Evolutionary conservation across 1,284 basidiomycete species (phyloP).

Genomic region (Stygiomarasmius scandens): DNA sequence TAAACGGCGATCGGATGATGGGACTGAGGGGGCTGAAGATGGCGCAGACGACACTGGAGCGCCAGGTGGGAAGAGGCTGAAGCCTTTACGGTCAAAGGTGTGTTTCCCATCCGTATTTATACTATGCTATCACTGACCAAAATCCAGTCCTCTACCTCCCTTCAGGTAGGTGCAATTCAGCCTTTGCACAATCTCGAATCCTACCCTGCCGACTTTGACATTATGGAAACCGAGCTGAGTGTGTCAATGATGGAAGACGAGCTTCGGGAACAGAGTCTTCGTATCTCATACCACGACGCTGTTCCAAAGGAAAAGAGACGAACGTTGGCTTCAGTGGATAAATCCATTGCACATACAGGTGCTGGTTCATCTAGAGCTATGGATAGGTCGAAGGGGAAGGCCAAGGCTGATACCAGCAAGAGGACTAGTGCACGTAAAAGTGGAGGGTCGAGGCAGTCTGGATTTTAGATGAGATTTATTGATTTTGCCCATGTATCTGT

Average conservation of each 20-base stretch:
- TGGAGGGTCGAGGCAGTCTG: not conserved
- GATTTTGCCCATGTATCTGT: too few species aligned
- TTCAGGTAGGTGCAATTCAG: not conserved
- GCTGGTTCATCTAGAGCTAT: not conserved
- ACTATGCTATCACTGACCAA: not conserved
- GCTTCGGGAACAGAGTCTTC: conserved; percentile 45
- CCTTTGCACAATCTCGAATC: not conserved
- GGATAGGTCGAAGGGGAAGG: not conserved
- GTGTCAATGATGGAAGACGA: conserved; percentile 10
- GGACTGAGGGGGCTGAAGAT: conserved; percentile 8
- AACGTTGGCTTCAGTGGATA: conserved; percentile 4
- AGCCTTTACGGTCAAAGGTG: conserved; percentile 11
- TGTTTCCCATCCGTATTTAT: not conserved
- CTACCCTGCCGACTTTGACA: not conserved
- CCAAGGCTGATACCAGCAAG: not conserved
- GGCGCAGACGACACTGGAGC: conserved; percentile 17
- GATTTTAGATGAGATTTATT: not conserved
- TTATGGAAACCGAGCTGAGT: conserved; percentile 14
- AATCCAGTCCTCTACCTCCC: not conserved
- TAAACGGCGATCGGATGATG: conserved; percentile 56
- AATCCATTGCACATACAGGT: not conserved
- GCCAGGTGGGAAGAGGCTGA: conserved; percentile 13
- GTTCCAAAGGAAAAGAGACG: conserved; percentile 57
- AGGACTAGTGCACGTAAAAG: not conserved
- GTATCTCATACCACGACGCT: conserved; percentile 71